phyloP scores from a whole-genome alignment of 768 basidiomycete genomes.

The Galerina sulciceps region DNA sequence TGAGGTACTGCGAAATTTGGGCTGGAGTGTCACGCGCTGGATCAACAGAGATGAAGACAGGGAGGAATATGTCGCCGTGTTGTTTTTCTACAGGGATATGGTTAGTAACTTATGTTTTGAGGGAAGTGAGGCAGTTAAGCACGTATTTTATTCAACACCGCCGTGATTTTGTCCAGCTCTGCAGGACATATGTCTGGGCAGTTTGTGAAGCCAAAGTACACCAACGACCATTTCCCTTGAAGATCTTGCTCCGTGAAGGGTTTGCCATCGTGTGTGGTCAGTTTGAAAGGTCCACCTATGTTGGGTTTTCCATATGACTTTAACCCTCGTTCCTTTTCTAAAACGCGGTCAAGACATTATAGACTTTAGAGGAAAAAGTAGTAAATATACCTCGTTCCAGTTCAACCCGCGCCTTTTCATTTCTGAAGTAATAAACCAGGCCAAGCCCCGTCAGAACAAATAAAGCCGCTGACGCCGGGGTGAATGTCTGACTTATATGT shows the following conservation, averaged over 20 bases:
- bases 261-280: slow-evolving; percentile 67
- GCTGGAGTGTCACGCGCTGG: slow-evolving; percentile 83
- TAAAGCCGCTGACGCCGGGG: slow-evolving; percentile 79
- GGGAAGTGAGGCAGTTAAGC: slow-evolving; percentile 28
- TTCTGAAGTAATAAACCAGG: slow-evolving; percentile 85
- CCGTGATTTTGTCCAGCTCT: slow-evolving; percentile 93
- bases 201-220: slow-evolving; percentile 99
- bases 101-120: background rate
- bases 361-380: slow-evolving; percentile 1
- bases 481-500: slow-evolving; percentile 73
- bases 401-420: slow-evolving; percentile 79
- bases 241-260: slow-evolving; percentile 85
- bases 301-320: slow-evolving; percentile 83
- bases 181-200: slow-evolving; percentile 99
- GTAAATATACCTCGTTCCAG: slow-evolving; percentile 71
- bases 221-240: slow-evolving; percentile 87
- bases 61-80: slow-evolving; percentile 75
- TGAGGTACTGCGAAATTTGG: slow-evolving; percentile 64
- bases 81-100: slow-evolving; percentile 57
- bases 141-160: slow-evolving; percentile 76
- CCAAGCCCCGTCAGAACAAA: slow-evolving; percentile 86
- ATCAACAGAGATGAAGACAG: slow-evolving; percentile 96
- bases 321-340: slow-evolving; percentile 76
- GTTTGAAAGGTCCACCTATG: slow-evolving; percentile 89
- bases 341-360: background rate